Evolutionary conservation across 768 basidiomycete genomes (phyloP), one percentile per base, ranked within the genome.

Genomic region (Leccinum boreale): DNA sequence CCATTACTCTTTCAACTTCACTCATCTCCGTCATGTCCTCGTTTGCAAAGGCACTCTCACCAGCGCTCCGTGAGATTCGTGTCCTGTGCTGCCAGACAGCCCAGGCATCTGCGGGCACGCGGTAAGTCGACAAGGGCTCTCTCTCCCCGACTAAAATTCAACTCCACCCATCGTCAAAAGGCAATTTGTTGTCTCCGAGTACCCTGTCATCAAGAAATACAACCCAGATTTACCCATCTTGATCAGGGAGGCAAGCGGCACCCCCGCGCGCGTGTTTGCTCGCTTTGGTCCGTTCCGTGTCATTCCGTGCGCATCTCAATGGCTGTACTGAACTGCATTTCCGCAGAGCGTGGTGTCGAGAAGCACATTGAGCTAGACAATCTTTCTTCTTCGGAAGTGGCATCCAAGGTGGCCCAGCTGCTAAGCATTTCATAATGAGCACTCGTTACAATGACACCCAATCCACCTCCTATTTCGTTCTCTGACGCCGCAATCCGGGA

Each of bases 181-280:
- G 64, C 85, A 92, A 74, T 94, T 92, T 74, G 83, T 94, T 66
- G 71, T 85, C 45, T 80, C 89, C 26, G 82, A 85, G 61, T 92
- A 93, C 68, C 84, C 88, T 5, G 63, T 78, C 53, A 82, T 92
- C 67, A 92, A 93, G 76, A 81, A 89, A 70, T 76, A 87, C 72
- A 94, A 94, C 69, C 92, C 91, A 39, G 86, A 94, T 74, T 75
- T 94, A n/a, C 92, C 90, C 17, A 80, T 92, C 36, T 72, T 93
- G 65, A 89, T 93, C 66, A 81, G 92, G 65, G 89, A 92, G 74
- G 92, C 90, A 15, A 77, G 75, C 53, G 89, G 85, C 36, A 91
- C 89, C 8, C 90, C 89, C 36, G 90, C 90, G 60, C 80, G 92
- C 67, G 83, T 83, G 49, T 94, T 92, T 80, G 91, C 89, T 53